Base-by-base conservation (phyloP, 129 eudicot species). In the Tagetes erecta region DNA sequence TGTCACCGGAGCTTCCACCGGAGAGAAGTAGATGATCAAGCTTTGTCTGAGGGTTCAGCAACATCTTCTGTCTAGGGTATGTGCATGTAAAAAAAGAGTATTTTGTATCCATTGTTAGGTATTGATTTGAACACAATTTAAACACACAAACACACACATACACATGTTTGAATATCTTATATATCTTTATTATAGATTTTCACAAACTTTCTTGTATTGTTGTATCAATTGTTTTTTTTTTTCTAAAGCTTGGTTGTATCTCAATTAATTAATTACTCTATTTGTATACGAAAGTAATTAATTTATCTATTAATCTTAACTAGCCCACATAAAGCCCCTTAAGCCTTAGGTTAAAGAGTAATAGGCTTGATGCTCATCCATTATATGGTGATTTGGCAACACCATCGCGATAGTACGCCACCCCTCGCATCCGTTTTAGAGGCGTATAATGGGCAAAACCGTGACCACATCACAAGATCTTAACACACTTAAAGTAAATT, bases 1-100 rank as follows among this genome's bases (percentile, higher is more conserved):
- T 91, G 97, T 74, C 97, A 91, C 82, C 83, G 97, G 86, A 91
- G 80, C 62, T 91, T 91, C 66, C 97, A 91, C 62, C 74, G 90
- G 74, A 86, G 88, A 70, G 63, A 56, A 31, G 80, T 77, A 11
- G 86, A 76, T 60, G 94, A 85, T n/a, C n/a, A n/a, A 80, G 93
- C 76, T 30, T 83, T 84, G 40, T 81, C 69, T 70, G 94, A 91
- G 52, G 75, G 80, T 62, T 88, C 92, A 33, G 80, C 86, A 30
- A 74, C 81, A 70, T 74, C 83, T 49, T 47, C 71, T 37, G 46
- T 27, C 41, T 78, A 71, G 8, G 74, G 58, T 12, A 64, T 56
- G 49, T 69, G 30, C 59, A 78, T 11, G 56, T 12, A 27, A 13
- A 10, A 50, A 50, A 50, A 50, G 56, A 13, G 6, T 76, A 35